Evolutionary conservation across 768 basidiomycete genomes (phyloP), one percentile per base, ranked within the genome.

Genomic region (Kwoniella europaea): DNA sequence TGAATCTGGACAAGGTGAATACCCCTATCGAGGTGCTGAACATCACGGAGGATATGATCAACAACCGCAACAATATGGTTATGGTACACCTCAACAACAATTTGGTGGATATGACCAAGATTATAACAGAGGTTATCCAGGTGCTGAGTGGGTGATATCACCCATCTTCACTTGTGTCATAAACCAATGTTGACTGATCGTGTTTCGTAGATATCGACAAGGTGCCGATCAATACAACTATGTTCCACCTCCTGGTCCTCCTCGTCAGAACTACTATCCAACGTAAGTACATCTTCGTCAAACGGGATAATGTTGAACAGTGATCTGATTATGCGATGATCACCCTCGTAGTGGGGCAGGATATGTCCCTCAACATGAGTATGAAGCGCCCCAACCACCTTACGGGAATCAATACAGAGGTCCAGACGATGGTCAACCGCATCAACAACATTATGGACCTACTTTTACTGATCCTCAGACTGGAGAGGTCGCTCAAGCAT

Each of bases 331-430:
- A 35, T 35, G 35, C 35, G 35, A 35, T 35, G 35, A 9, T 35
- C 1, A 1, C 7, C 6, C 35, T 35, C 35, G 20, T 29, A 63
- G 62, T 18, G 62, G 27, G 6, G 62, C 62, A 6, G 46, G 61
- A 13, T 74, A 74, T 56, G 66, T 71, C 18, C 75, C 75, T 10
- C 69, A 72, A 53, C 55, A 59, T 29, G 42, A 63, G 10, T 71
- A 73, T 44, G 67, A 71, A 35, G 76, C 61, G 7, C 58, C 64
- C 53, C 71, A 69, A 42, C 69, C 73, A 10, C 71, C 71, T 35
- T 73, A 90, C 71, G 89, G 90, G 0, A 87, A 88, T 10, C 88
- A 88, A 58, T 83, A 86, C 71, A 85, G 80, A 18, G 79, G 77
- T 7, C 74, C 77, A 29, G 64, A 70, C 10, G 79, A 76, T 10